phyloP scores from a whole-genome alignment of 768 basidiomycete species.

The Suillus luteus region DNA sequence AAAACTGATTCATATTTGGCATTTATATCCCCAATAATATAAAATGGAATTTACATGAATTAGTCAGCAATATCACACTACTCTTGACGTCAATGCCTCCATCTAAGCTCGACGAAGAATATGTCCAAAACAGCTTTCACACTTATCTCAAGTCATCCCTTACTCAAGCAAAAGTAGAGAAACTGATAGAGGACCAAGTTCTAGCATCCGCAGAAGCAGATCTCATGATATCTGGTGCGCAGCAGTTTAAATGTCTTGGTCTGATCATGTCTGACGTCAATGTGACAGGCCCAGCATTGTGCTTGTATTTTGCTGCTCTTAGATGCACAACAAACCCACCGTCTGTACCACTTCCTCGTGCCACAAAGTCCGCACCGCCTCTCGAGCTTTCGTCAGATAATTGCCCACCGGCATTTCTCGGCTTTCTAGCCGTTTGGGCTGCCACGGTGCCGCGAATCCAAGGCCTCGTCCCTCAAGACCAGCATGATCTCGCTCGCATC shows the following conservation, averaged over 20 bases:
- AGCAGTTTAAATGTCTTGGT: background rate
- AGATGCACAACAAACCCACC: slow-evolving; percentile 75
- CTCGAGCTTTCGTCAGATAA: slow-evolving; percentile 64
- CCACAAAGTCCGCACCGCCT: slow-evolving; percentile 46
- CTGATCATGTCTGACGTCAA: background rate
- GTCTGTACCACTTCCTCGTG: slow-evolving; percentile 75
- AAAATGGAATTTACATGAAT: background rate
- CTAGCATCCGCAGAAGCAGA: slow-evolving; percentile 79
- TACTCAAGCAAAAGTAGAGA: slow-evolving; percentile 75
- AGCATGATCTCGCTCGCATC: slow-evolving; percentile 81
- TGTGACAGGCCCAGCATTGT: slow-evolving; percentile 69
- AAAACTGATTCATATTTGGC: background rate
- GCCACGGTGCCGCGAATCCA: slow-evolving; percentile 67
- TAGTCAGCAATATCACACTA: background rate
- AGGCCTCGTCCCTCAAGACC: slow-evolving; percentile 56
- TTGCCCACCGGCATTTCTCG: slow-evolving; percentile 67
- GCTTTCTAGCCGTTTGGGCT: slow-evolving; percentile 77
- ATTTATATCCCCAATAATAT: background rate
- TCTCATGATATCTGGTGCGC: slow-evolving; percentile 81
- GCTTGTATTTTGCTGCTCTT: slow-evolving; percentile 83
- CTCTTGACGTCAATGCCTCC: slow-evolving; percentile 5
- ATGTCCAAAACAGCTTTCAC: slow-evolving; percentile 80
- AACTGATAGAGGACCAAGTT: slow-evolving; percentile 69
- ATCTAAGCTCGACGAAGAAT: slow-evolving; percentile 55
- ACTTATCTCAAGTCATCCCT: slow-evolving; percentile 79